These are phyloP conservation scores for Solanum ossicruentum DNA, from an alignment of 257 asterid species.

Conservation along the genomic window DNA sequence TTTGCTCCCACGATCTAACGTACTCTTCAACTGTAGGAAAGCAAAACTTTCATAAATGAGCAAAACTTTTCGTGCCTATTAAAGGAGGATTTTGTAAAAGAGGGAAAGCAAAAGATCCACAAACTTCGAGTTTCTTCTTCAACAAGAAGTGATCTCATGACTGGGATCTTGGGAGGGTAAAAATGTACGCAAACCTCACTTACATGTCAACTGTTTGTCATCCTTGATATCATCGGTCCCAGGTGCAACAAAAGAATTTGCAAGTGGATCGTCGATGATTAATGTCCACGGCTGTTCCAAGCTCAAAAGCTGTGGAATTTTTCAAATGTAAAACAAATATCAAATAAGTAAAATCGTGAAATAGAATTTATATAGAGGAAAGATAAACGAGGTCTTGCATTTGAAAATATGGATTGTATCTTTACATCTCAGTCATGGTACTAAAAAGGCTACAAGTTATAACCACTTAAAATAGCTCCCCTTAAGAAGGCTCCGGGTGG, in stretches of 20 bases:
- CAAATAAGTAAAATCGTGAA: background rate
- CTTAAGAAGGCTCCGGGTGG: background rate
- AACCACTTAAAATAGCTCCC: background rate
- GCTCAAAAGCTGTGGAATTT: constrained; percentile 42
- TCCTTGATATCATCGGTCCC: constrained; percentile 59
- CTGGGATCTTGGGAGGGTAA: background rate
- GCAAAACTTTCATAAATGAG: background rate
- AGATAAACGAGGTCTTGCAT: background rate
- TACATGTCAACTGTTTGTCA: constrained; percentile 62
- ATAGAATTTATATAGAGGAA: background rate
- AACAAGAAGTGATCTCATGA: background rate
- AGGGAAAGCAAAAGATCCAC: background rate
- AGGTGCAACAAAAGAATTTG: constrained; percentile 89
- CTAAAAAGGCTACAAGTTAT: background rate
- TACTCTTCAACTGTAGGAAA: constrained; percentile 55
- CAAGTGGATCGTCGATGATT: constrained; percentile 75
- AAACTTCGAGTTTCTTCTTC: background rate
- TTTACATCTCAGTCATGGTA: background rate
- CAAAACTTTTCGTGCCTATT: background rate
- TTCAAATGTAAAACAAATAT: background rate
- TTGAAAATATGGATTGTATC: background rate
- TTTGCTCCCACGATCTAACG: constrained; percentile 92
- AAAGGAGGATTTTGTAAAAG: background rate
- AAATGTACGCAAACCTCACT: constrained; percentile 5
- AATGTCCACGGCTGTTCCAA: constrained; percentile 85